Conservation (phyloP, 345 rosid species). For the Corymbia maculata region DNA sequence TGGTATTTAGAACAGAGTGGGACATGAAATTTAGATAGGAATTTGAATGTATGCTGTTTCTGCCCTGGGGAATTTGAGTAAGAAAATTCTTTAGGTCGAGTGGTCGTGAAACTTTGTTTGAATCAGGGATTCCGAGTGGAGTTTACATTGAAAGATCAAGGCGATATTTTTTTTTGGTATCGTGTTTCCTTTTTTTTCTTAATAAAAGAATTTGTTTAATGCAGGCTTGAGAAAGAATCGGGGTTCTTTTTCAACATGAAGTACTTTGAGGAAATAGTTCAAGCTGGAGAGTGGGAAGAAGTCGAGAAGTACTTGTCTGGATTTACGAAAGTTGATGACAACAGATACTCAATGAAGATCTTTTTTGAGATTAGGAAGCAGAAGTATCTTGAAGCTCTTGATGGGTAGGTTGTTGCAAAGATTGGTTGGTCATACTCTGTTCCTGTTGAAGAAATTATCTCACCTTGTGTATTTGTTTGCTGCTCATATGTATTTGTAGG, state of each 20-base stretch:
- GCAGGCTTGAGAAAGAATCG: constrained; percentile 66
- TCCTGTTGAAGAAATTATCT: not conserved
- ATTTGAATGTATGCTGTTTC: not conserved
- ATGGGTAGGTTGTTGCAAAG: constrained; percentile 27
- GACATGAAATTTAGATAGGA: not conserved
- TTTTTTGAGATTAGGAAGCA: constrained; percentile 89
- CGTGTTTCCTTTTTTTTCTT: not conserved
- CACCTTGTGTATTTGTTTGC: not conserved
- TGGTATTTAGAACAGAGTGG: not conserved
- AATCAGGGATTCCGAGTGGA: not conserved
- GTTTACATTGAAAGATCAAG: not conserved
- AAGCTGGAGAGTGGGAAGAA: constrained; percentile 73
- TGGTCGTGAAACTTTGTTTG: not conserved
- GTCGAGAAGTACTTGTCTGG: constrained; percentile 61
- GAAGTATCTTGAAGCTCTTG: constrained; percentile 86
- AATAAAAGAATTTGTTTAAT: not conserved
- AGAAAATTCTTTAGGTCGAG: not conserved
- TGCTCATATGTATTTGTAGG: constrained; percentile 22
- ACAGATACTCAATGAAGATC: constrained; percentile 74
- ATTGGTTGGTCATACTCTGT: not conserved
- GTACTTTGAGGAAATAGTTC: constrained; percentile 65
- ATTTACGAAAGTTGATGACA: constrained; percentile 63
- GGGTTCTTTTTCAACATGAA: constrained; percentile 67
- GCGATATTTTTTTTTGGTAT: not conserved
- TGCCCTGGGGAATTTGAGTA: not conserved